Percentiles rank a stretch among this genome's conserved stretches.
Conservation (phyloP, 768 basidiomycete genomes). For the Wakefieldia striispora region DNA sequence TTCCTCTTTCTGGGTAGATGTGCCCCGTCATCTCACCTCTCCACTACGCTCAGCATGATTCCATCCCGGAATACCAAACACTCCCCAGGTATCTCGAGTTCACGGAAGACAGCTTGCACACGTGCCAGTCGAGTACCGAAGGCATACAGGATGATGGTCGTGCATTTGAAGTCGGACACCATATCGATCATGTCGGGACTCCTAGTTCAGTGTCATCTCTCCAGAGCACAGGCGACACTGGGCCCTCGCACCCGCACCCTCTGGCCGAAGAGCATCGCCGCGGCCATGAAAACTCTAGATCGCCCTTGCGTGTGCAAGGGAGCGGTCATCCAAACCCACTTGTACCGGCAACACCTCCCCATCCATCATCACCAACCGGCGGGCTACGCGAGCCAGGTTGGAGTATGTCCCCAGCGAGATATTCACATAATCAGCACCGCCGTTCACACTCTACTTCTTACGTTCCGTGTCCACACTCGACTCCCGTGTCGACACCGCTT, state of each 20-base stretch:
- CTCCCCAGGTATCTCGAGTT: slow-evolving; percentile 71
- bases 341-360: not conserved
- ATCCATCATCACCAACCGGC: not conserved
- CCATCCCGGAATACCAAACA: slow-evolving; percentile 73
- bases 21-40: not conserved
- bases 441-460: not conserved
- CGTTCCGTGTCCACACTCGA: not conserved
- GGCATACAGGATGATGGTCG: not conserved
- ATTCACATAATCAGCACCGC: not conserved
- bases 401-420: not conserved
- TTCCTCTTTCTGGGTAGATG: not conserved
- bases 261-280: not conserved
- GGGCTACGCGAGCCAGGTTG: not conserved
- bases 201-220: slow-evolving; percentile 34
- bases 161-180: slow-evolving; percentile 14
- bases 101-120: slow-evolving; percentile 12
- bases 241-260: not conserved
- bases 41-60: slow-evolving; percentile 59
- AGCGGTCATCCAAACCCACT: not conserved
- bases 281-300: not conserved
- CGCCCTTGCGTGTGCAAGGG: not conserved
- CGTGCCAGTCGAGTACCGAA: slow-evolving; percentile 34
- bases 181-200: slow-evolving; percentile 22
- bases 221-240: slow-evolving; percentile 4
- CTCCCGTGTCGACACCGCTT: slow-evolving; percentile 3